These are phyloP conservation scores for Cercophora newfieldiana DNA, from an alignment of 495 filamentous ascomycete genomes.

Conservation along the genomic window DNA sequence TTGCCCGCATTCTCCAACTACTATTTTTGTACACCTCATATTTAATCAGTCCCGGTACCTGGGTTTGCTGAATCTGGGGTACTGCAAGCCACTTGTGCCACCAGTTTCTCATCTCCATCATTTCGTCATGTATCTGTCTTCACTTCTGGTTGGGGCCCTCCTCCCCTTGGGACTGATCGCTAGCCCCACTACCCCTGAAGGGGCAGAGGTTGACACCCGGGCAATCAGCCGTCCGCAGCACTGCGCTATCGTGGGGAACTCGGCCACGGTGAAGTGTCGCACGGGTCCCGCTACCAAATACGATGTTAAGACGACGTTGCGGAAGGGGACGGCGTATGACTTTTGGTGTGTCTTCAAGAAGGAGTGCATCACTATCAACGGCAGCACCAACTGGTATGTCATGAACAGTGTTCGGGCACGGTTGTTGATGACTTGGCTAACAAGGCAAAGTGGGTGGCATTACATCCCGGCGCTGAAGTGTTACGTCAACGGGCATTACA, in stretches of 20 bases:
- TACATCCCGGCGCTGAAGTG: background rate
- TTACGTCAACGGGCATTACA: constrained; percentile 6
- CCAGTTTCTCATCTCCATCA: background rate
- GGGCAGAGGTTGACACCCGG: background rate
- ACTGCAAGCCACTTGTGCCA: background rate
- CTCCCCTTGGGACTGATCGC: background rate
- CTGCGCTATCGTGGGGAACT: background rate
- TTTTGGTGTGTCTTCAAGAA: background rate
- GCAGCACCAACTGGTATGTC: background rate
- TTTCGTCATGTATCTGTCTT: background rate
- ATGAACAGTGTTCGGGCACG: too few species aligned
- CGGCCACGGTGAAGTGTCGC: constrained; percentile 1
- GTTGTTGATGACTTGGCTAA: background rate
- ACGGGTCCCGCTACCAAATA: background rate
- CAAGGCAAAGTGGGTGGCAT: background rate
- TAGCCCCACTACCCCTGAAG: background rate
- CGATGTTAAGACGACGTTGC: background rate
- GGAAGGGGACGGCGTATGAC: background rate
- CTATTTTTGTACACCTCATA: background rate
- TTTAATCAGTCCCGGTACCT: background rate
- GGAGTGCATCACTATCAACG: constrained; percentile 1
- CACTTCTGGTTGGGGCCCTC: background rate
- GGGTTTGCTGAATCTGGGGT: background rate
- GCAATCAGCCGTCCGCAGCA: background rate
- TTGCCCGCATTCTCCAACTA: background rate